Conservation (phyloP, 768 basidiomycete species). For the Podaxis rugospora region DNA sequence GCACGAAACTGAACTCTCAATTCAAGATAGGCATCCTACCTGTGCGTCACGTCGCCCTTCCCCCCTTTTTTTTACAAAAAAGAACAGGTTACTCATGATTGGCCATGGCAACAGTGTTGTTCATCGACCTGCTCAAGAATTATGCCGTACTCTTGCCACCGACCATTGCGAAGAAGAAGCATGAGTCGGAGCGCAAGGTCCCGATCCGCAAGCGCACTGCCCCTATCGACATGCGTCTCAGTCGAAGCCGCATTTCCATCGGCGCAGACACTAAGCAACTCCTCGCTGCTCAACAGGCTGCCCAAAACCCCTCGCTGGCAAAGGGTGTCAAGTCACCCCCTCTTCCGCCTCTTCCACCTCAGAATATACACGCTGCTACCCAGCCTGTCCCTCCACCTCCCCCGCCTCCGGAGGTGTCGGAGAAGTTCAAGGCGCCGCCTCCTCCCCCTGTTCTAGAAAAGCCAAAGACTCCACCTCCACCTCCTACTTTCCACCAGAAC, state of each 20-base stretch:
- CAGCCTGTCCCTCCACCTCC: conserved; percentile 21
- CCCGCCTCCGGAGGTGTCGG: conserved; percentile 23
- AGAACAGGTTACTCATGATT: background rate
- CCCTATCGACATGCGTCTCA: conserved; percentile 84
- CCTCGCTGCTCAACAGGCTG: conserved; percentile 64
- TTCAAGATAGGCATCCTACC: conserved; percentile 87
- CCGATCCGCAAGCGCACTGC: conserved; percentile 85
- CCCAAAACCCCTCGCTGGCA: conserved; percentile 45
- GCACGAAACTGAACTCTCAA: conserved; percentile 75
- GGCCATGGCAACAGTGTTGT: conserved; percentile 48
- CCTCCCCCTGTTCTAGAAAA: conserved; percentile 23
- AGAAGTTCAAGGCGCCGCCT: conserved; percentile 10
- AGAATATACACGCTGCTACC: conserved; percentile 19
- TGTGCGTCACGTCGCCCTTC: conserved; percentile 35
- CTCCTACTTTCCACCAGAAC: conserved; percentile 16
- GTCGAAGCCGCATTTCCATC: conserved; percentile 68
- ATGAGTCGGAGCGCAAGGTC: conserved; percentile 80
- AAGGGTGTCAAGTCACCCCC: conserved; percentile 26
- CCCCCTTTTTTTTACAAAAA: background rate
- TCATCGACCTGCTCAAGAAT: conserved; percentile 79
- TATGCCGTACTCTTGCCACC: conserved; percentile 75
- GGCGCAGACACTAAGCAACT: conserved; percentile 68
- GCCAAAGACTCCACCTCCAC: conserved; percentile 29
- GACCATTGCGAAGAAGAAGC: conserved; percentile 79
- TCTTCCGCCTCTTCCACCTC: conserved; percentile 27